Evolutionary conservation across 1,139 yeast species (phyloP).

Genomic region (Barnettozyma hawaiiensis): DNA sequence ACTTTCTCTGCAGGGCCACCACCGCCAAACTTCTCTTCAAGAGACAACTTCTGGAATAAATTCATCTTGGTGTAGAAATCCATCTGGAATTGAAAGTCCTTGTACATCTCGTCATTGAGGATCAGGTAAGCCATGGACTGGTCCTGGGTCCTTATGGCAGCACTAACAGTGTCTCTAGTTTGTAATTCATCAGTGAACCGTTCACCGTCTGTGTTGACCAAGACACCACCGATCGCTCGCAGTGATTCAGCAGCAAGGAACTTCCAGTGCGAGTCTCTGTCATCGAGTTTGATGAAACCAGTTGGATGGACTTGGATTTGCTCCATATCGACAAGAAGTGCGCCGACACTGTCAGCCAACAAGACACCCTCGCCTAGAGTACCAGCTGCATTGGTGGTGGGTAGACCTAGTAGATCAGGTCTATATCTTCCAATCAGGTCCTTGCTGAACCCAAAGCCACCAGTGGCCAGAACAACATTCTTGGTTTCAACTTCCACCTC

Average conservation of each 20-base stretch:
- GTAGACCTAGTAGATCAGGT: slow-evolving; percentile 56
- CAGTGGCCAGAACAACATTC: slow-evolving; percentile 66
- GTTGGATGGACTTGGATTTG: slow-evolving; percentile 82
- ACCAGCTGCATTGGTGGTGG: slow-evolving; percentile 70
- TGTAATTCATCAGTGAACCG: slow-evolving; percentile 42
- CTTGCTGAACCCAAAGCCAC: slow-evolving; percentile 51
- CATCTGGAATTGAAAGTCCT: slow-evolving; percentile 40
- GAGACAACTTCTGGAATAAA: slow-evolving; percentile 48
- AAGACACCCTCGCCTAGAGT: slow-evolving; percentile 78
- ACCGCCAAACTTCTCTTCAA: slow-evolving; percentile 31
- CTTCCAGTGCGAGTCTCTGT: slow-evolving; percentile 46
- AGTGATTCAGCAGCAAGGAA: slow-evolving; percentile 76
- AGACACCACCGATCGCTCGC: slow-evolving; percentile 72
- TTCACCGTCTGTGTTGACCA: slow-evolving; percentile 52
- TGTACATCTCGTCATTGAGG: slow-evolving; percentile 33
- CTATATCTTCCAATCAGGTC: slow-evolving; percentile 54
- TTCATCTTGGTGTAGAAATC: slow-evolving; percentile 65
- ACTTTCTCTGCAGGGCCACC: slow-evolving; percentile 35
- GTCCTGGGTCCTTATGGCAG: slow-evolving; percentile 34
- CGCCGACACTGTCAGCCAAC: slow-evolving; percentile 51
- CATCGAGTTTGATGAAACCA: slow-evolving; percentile 65
- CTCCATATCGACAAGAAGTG: slow-evolving; percentile 64
- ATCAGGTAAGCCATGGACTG: slow-evolving; percentile 37
- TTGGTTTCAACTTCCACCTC: slow-evolving; percentile 29
- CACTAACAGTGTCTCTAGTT: slow-evolving; percentile 65